Base-by-base conservation (phyloP, 169 alveolate genomes). In the Plasmodium relictum region DNA sequence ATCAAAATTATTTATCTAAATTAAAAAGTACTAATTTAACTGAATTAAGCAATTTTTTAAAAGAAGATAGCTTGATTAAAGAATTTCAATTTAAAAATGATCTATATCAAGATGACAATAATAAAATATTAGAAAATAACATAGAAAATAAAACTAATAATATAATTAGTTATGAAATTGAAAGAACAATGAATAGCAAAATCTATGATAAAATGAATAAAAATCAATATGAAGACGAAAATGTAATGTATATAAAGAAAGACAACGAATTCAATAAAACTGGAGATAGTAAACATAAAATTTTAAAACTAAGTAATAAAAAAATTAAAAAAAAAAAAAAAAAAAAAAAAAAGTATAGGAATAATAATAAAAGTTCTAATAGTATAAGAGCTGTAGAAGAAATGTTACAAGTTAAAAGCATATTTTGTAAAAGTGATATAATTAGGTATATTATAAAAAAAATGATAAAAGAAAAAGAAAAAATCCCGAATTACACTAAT, bases 311-410 rank as follows among this genome's bases (percentile, higher is more conserved):
- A 58, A 16, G 50, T n/a, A 24, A 41, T 7, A 73, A 68, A 74
- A 74, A 22, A 63, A 62, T 16, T 26, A 76, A 41, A 59, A 76
- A 76, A 72, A 72, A 72, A 72, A 72, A 72, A 71, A 50, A 26
- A 26, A 71, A 58, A 18, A 20, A 22, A 20, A 76, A 76, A 62
- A 45, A 50, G n/a, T 44, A 76, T 7, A 42, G 24, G 22, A 72
- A 42, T 3, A 52, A 69, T 26, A 63, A 66, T 24, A 26, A 39
- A 37, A 24, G 0, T 24, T 41, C 73, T 6, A 73, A 58, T 14
- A 16, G 20, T 16, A 7, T 73, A 7, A 31, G 59, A 42, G 31
- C 24, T 12, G 20, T 73, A 42, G 73, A 73, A 59, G 44, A 54
- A 16, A 73, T 59, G 37, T 1, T 73, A 3, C 58, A 41, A 58